Evolutionary conservation across 176 grass and related monocot species (phyloP), one percentile per base, ranked within the genome.

Genomic region (Bonia amplexicaulis): DNA sequence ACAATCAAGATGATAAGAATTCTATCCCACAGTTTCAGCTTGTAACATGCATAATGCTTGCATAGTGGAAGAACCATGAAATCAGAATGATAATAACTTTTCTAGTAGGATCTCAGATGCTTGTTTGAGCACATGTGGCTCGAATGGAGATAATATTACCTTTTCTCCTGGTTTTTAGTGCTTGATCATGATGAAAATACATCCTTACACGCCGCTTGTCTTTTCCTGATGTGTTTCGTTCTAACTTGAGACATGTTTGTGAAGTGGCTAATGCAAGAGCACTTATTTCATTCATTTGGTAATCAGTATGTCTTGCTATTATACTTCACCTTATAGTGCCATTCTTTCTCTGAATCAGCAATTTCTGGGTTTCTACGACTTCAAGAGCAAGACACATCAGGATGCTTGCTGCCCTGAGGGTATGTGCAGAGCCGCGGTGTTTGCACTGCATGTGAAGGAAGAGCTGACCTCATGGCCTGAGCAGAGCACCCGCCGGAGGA

Each of bases 381-480:
- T 99, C 84, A 99, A 99, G 87, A 96, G 92, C 88, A 99, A 99
- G 90, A 96, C 90, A 16, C 92, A 94, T 77, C 97, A 96, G 76
- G 91, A 99, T 69, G 91, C 86, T 6, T 99, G 94, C 84, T 92
- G 97, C 73, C 97, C 97, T 0, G 93, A 99, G 72, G 93, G 97
- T 55, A 87, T 92, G 68, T 99, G 97, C 67, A 99, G 92, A 88
- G 97, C 93, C 2, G 90, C 93, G 2, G 85, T 99, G 55, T 99
- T 99, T 72, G 97, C 97, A 2, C 76, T 99, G 79, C 91, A 88
- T 63, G 96, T 96, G 65, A 93, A 92, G 49, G 96, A 99, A 82
- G 97, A 96, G 71, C 81, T 99, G 19, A n/a, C 54, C 67, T 91
- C 88, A 39, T 99, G 97, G 97, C 97, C 97, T 15, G 97, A 99